Base-by-base conservation (phyloP, 129 eudicot genomes). In the Smallanthus sonchifolius region DNA sequence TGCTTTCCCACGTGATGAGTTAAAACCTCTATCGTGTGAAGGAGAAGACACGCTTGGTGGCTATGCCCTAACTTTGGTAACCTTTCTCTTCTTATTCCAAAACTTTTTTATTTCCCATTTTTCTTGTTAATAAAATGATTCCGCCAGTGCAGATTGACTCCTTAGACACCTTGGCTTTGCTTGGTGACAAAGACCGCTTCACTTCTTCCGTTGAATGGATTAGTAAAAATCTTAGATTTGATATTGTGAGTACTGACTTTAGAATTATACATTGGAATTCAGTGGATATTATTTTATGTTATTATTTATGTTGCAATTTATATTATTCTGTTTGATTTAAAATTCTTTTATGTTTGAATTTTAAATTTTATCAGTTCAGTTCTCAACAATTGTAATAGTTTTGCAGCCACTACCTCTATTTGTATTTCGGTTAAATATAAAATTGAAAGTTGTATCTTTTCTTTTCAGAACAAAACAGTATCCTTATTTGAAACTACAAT, bases 21-120 rank as follows among this genome's bases (percentile, higher is more conserved):
- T 95, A 60, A 91, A 85, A 81, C 99, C 99, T 28, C 78, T 91
- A 37, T 91, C 99, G 0, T 95, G 99, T 79, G 83, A 64, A 75
- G 99, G 99, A 37, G 97, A 91, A 88, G 97, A 95, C 75, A 86
- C 99, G 2, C 93, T 95, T 73, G 99, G 99, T 49, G 96, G 99
- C 78, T 95, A 95, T 81, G 99, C 97, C 20, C 80, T 95, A 70
- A 95, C 99, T 48, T 79, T 95, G 99, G 99, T 95, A 82, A 88
- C 65, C 56, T 56, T 36, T 74, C 24, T 63, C 65, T 37, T 76
- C 66, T 45, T 10, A 32, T 44, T 80, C 9, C 54, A 6, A 16
- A 52, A 59, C 39, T 1, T 15, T 69, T 82, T 62, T 38, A 32
- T 47, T 76, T 11, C 2, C 16, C 39, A 0, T 49, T 9, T 4